Base-by-base conservation (phyloP, 345 rosid genomes). In the Moricandia arvensis region DNA sequence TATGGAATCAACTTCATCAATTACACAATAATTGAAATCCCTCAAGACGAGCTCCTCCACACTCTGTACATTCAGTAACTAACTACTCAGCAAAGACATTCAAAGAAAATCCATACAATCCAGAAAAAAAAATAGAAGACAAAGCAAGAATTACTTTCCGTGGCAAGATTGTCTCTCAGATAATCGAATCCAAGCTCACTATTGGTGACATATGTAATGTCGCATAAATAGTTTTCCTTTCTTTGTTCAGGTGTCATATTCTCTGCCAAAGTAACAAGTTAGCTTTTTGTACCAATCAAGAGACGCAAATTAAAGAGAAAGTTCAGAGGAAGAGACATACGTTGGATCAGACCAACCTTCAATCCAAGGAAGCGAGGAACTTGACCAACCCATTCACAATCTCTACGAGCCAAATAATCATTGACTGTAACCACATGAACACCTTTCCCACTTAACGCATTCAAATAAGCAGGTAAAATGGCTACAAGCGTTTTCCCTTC, bases 321-420 rank as follows among this genome's bases (percentile, higher is more conserved):
- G 65, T 37, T 73, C 1, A 31, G 74, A 55, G 77, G 41, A 84
- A 63, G 85, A 72, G 75, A 89, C 96, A 80, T 89, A 90, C 96
- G 96, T 80, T 94, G 97, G 87, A 94, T 94, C 78, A 94, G 84
- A 86, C 98, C 98, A 87, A 94, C 98, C 90, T 88, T 91, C 91
- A 94, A 76, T 77, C 98, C 98, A 55, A 94, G 97, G 79, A 94
- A 94, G 15, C 98, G 87, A 33, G 96, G 97, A 83, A 94, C 96
- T 84, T 94, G 98, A 57, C 98, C 98, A 83, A 94, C 97, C 98
- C 98, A 94, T 79, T 94, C 98, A 77, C 97, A 94, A 84, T 94
- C 98, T 75, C 97, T 78, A 68, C 98, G 85, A 24, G 98, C 98
- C 30, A 94, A 57, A 87, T 94, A 94, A 86, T 94, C 98, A 80